Evolutionary conservation across 768 basidiomycete genomes (phyloP).

Genomic region (Boletus pseudo-olivaceus): DNA sequence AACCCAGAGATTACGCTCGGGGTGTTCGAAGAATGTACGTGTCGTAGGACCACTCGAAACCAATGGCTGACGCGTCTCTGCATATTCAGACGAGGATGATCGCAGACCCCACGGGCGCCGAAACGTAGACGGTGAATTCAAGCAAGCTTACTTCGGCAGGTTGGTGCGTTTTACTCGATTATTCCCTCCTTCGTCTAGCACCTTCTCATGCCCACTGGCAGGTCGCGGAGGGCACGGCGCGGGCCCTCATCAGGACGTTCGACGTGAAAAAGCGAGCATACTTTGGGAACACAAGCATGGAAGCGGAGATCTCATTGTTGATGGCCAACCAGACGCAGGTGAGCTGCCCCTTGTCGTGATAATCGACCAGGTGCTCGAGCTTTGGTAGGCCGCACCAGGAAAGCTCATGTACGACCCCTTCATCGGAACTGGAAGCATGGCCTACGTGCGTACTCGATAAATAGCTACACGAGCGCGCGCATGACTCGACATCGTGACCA

Average conservation of each 20-base stretch:
- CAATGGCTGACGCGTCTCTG: neutral
- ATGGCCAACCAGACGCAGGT: conserved; percentile 97
- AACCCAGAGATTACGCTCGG: conserved; percentile 68
- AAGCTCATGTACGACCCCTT: conserved; percentile 96
- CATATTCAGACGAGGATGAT: conserved; percentile 44
- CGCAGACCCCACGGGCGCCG: conserved; percentile 46
- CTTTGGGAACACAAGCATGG: conserved; percentile 98
- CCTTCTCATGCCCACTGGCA: conserved; percentile 14
- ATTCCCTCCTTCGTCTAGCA: neutral
- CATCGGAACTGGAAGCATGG: conserved; percentile 89
- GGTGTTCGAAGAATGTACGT: conserved; percentile 86
- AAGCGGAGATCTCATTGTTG: conserved; percentile 88
- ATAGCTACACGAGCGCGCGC: neutral
- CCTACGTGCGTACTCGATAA: conserved; percentile 51
- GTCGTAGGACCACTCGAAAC: neutral
- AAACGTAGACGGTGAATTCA: conserved; percentile 65
- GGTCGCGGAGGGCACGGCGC: conserved; percentile 64
- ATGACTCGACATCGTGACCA: conserved; percentile 26
- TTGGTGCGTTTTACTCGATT: conserved; percentile 58
- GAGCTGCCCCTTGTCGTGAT: conserved; percentile 10
- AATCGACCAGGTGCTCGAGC: neutral
- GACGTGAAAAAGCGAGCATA: conserved; percentile 88
- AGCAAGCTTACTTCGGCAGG: conserved; percentile 78
- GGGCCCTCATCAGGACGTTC: conserved; percentile 64
- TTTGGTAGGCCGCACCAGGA: conserved; percentile 71